Evolutionary conservation across 768 basidiomycete genomes (phyloP).

Genomic region (Leccinum variicolor): DNA sequence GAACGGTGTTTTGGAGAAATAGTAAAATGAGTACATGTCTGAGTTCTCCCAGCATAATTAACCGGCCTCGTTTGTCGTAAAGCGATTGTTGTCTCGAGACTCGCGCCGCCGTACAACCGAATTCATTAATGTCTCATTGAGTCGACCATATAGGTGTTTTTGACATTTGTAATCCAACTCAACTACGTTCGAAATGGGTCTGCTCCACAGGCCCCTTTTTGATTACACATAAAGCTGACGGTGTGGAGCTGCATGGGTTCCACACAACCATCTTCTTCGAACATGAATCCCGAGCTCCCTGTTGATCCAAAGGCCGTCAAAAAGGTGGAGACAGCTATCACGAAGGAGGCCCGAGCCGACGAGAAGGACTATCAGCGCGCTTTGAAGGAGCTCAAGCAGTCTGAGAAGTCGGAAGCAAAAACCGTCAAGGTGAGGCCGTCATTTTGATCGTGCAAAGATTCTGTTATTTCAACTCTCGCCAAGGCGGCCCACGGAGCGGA

Average conservation of each 20-base stretch:
- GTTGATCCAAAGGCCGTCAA: slow-evolving; percentile 30
- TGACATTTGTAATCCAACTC: neutral
- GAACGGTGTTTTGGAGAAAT: neutral
- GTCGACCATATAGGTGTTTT: too few relatives aligned
- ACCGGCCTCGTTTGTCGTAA: neutral
- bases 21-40: neutral
- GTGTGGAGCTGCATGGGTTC: neutral
- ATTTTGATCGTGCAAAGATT: neutral
- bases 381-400: slow-evolving; percentile 48
- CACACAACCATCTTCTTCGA: neutral
- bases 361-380: slow-evolving; percentile 48
- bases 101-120: too few relatives aligned
- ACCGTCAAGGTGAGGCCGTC: slow-evolving; percentile 43
- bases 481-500: slow-evolving; percentile 48
- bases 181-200: neutral
- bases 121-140: too few relatives aligned
- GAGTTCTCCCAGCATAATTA: neutral
- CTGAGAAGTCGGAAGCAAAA: slow-evolving; percentile 53
- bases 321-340: slow-evolving; percentile 42
- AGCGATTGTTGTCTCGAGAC: neutral
- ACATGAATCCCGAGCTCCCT: slow-evolving; percentile 23
- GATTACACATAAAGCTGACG: neutral
- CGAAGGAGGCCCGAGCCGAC: slow-evolving; percentile 51
- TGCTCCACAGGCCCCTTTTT: slow-evolving; percentile 10
- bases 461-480: neutral